Evolutionary conservation across 352 stramenopile species (phyloP).

Genomic region (Pythium aquatile): DNA sequence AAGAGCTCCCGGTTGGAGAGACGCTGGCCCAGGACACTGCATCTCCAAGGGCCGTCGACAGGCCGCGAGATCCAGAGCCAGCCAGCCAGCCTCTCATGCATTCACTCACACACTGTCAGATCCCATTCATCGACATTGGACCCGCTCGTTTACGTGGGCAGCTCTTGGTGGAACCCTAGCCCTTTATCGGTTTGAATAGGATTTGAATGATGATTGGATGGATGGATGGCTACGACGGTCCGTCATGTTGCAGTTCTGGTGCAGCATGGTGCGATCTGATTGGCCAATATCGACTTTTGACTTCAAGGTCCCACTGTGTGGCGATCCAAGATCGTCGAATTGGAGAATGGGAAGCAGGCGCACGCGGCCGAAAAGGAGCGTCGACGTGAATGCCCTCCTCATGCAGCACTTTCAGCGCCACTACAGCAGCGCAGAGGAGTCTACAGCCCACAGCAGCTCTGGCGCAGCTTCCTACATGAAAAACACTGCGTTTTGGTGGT

Average conservation of each 20-base stretch:
- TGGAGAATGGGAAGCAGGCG: not conserved
- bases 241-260: constrained; percentile 14
- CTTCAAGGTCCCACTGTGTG: constrained; percentile 16
- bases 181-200: not conserved
- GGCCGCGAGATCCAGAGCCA: not conserved
- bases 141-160: constrained; percentile 9
- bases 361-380: not conserved
- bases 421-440: not conserved
- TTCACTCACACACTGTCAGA: constrained; percentile 3
- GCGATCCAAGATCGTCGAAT: constrained; percentile 8
- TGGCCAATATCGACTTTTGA: constrained; percentile 14
- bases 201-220: constrained; percentile 9
- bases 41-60: not conserved
- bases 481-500: not conserved
- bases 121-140: constrained; percentile 14
- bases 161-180: not conserved
- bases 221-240: constrained; percentile 2
- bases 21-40: not conserved
- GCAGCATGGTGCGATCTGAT: not conserved
- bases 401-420: not conserved
- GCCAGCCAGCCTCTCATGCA: not conserved
- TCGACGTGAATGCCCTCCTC: not conserved
- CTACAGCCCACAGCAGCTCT: not conserved
- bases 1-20: not conserved
- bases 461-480: not conserved